phyloP scores from a whole-genome alignment of 176 grass and related monocot species.

The Calamus simplicifolius region DNA sequence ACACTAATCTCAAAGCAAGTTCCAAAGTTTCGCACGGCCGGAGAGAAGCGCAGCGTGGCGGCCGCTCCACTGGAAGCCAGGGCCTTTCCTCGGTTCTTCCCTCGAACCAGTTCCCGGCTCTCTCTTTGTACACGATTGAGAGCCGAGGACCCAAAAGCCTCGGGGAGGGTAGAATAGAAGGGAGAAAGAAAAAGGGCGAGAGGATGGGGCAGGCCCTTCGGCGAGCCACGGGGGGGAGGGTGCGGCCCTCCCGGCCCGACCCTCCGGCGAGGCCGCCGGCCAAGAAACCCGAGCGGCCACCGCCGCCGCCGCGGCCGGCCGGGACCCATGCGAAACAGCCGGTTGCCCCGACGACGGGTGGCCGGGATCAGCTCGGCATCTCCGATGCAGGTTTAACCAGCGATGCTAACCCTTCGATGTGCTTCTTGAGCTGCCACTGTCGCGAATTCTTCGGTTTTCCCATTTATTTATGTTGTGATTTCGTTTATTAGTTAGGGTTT shows the following conservation, averaged over 20 bases:
- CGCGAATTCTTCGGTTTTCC: neutral
- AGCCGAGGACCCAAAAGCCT: too few relatives aligned
- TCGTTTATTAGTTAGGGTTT: too few relatives aligned
- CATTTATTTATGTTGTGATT: too few relatives aligned
- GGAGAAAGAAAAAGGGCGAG: neutral
- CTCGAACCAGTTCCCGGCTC: too few relatives aligned
- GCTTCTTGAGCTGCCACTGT: neutral
- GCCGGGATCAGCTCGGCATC: conserved; percentile 26
- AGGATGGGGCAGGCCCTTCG: conserved; percentile 50
- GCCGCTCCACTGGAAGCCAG: too few relatives aligned
- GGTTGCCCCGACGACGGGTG: neutral
- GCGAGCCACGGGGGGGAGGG: conserved; percentile 22
- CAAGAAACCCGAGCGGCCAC: too few relatives aligned
- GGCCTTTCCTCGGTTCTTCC: too few relatives aligned
- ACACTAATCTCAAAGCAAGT: too few relatives aligned
- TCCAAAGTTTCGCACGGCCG: too few relatives aligned
- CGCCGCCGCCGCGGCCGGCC: conserved; percentile 1
- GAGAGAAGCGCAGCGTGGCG: too few relatives aligned
- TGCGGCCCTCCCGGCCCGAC: conserved; percentile 4
- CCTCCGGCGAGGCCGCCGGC: conserved; percentile 12
- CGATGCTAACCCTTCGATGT: neutral
- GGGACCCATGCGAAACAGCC: neutral
- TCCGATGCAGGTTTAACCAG: conserved; percentile 17
- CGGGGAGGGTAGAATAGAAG: too few relatives aligned
- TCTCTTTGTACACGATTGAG: too few relatives aligned